Percentiles rank a stretch among this genome's conserved stretches.
Evolutionary conservation across 805 yeast genomes (phyloP).

Genomic region (Jamesozyma piceae): DNA sequence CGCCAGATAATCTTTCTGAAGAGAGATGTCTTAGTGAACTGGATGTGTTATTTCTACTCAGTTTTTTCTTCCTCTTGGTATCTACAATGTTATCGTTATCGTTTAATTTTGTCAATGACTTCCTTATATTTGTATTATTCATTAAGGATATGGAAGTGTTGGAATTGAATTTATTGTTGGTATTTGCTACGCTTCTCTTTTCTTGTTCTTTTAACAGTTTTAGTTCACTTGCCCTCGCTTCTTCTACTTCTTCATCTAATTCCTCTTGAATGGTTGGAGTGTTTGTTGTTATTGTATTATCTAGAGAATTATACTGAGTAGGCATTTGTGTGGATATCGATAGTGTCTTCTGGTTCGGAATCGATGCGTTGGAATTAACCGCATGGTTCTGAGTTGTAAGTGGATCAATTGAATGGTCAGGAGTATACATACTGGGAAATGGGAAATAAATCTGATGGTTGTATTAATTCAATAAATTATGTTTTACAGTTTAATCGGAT

Average conservation of each 20-base stretch:
- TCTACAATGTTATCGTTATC: not conserved
- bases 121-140: not conserved
- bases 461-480: too few relatives aligned
- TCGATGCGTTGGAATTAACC: constrained; percentile 2
- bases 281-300: constrained; percentile 2
- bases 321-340: not conserved
- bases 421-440: not conserved
- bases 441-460: too few relatives aligned
- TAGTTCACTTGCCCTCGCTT: not conserved
- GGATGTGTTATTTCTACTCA: not conserved
- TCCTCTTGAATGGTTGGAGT: constrained; percentile 17
- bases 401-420: not conserved
- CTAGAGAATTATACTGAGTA: not conserved
- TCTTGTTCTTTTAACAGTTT: not conserved
- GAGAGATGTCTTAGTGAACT: not conserved
- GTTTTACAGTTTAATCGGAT: too few relatives aligned
- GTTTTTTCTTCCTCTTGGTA: not conserved
- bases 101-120: not conserved
- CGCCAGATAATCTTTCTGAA: not conserved
- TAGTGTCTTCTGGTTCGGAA: not conserved
- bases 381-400: not conserved
- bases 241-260: constrained; percentile 8
- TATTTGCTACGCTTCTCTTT: not conserved
- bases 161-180: not conserved
- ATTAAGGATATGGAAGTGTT: not conserved